Evolutionary conservation across 257 asterid species (phyloP).

Genomic region (Scutellaria galericulata): DNA sequence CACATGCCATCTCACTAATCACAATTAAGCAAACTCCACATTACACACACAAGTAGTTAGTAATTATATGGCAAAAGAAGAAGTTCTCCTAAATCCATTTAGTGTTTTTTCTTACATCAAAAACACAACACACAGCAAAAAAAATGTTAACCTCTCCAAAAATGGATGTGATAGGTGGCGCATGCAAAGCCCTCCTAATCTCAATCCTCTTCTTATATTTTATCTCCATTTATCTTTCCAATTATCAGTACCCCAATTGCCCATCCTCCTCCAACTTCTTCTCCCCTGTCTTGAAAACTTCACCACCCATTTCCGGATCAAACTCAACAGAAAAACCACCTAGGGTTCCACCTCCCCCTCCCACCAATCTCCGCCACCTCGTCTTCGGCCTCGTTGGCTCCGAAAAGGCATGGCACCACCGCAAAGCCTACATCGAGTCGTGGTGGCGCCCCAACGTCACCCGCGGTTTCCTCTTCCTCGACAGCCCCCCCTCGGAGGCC

Average conservation of each 20-base stretch:
- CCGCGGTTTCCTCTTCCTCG: conserved; percentile 49
- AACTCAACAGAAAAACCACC: neutral
- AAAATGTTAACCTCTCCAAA: conserved; percentile 20
- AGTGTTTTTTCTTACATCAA: no score
- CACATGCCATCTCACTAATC: no score
- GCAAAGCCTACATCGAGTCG: conserved; percentile 51
- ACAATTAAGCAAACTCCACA: no score
- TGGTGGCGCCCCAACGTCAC: conserved; percentile 59
- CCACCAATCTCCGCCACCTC: conserved; percentile 49
- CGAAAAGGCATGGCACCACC: conserved; percentile 44
- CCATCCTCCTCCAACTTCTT: conserved; percentile 40
- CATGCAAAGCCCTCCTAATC: conserved; percentile 43
- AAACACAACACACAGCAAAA: no score
- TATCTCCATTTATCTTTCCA: conserved; percentile 37
- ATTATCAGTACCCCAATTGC: conserved; percentile 40
- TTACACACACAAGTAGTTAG: no score
- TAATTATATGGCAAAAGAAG: no score
- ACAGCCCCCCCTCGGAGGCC: conserved; percentile 36
- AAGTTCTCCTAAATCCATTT: no score
- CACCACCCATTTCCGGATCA: neutral
- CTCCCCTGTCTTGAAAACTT: conserved; percentile 12
- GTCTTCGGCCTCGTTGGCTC: conserved; percentile 60
- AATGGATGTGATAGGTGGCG: conserved; percentile 10
- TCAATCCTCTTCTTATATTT: conserved; percentile 36
- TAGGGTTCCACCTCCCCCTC: neutral